Percentiles rank a stretch among this genome's conserved stretches.
Conservation (phyloP, 495 filamentous ascomycete species). For the Xylaria venustula region DNA sequence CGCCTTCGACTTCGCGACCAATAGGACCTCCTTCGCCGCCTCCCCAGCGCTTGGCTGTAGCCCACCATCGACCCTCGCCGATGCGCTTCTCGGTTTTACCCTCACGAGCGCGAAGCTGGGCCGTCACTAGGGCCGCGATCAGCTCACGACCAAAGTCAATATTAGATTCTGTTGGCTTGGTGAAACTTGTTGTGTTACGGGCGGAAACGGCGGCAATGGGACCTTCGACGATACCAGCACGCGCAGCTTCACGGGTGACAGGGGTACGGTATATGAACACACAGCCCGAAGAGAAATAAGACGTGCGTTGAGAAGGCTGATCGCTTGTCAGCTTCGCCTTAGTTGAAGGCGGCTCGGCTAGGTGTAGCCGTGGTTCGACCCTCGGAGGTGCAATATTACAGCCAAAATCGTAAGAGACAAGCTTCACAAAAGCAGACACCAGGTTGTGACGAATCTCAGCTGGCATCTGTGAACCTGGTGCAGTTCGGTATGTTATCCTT, state of each 20-base stretch:
- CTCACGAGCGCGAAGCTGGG: slow-evolving; percentile 78
- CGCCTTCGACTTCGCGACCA: slow-evolving; percentile 52
- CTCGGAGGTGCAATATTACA: slow-evolving; percentile 67
- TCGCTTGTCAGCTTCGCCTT: slow-evolving; percentile 47
- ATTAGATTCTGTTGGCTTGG: slow-evolving; percentile 44
- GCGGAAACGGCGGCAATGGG: slow-evolving; percentile 65
- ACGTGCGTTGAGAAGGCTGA: slow-evolving; percentile 28
- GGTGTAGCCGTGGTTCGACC: slow-evolving; percentile 59
- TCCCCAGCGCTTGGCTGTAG: slow-evolving; percentile 70
- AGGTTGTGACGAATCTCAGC: slow-evolving; percentile 68
- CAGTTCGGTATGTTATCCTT: slow-evolving; percentile 47
- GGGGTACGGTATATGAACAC: slow-evolving; percentile 66
- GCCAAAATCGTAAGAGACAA: slow-evolving; percentile 75
- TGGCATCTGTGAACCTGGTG: slow-evolving; percentile 70
- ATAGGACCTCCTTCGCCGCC: slow-evolving; percentile 66
- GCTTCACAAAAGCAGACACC: slow-evolving; percentile 71
- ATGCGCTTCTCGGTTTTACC: slow-evolving; percentile 62
- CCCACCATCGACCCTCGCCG: slow-evolving; percentile 83
- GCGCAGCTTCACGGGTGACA: slow-evolving; percentile 64
- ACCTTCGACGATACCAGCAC: slow-evolving; percentile 72
- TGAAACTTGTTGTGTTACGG: slow-evolving; percentile 52
- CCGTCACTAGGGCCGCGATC: slow-evolving; percentile 69
- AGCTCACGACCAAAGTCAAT: slow-evolving; percentile 75
- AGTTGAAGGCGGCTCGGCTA: slow-evolving; percentile 31
- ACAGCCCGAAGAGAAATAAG: slow-evolving; percentile 52